Conservation (phyloP, 208 protist genomes). For the Balamuthia mandrillaris region DNA sequence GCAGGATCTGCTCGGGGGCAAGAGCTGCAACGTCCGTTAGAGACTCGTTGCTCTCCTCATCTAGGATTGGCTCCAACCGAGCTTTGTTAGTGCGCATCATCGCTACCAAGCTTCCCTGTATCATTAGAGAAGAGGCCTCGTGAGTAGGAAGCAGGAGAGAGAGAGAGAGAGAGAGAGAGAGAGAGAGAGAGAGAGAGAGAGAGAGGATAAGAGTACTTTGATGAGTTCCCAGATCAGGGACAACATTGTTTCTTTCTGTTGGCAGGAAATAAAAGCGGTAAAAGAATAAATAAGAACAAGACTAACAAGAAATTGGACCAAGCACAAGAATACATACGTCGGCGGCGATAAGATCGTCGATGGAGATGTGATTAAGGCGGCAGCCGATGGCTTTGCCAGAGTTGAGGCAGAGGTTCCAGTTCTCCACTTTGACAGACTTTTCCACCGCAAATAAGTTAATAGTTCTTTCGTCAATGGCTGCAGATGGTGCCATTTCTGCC, state of each 20-base stretch:
- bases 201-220: too few relatives aligned
- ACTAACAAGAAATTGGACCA: too few relatives aligned
- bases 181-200: neutral
- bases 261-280: too few relatives aligned
- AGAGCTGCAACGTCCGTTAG: slow-evolving; percentile 25
- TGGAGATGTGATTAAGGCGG: slow-evolving; percentile 2
- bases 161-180: neutral
- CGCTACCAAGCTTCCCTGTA: neutral
- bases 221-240: slow-evolving; percentile 17
- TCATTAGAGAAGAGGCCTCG: neutral
- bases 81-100: slow-evolving; percentile 18
- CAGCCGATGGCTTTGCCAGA: slow-evolving; percentile 32
- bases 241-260: neutral
- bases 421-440: neutral
- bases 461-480: neutral
- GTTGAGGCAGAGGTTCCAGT: slow-evolving; percentile 34
- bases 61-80: neutral
- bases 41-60: neutral
- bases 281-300: too few relatives aligned
- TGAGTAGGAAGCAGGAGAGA: neutral
- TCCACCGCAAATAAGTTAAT: neutral
- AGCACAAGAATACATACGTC: too few relatives aligned
- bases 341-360: slow-evolving; percentile 1
- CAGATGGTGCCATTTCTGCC: neutral
- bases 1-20: slow-evolving; percentile 5